Percentiles rank a stretch among this genome's conserved stretches.
phyloP scores from a whole-genome alignment of 2,329 filamentous ascomycete genomes.

The Apiospora malaysiana region DNA sequence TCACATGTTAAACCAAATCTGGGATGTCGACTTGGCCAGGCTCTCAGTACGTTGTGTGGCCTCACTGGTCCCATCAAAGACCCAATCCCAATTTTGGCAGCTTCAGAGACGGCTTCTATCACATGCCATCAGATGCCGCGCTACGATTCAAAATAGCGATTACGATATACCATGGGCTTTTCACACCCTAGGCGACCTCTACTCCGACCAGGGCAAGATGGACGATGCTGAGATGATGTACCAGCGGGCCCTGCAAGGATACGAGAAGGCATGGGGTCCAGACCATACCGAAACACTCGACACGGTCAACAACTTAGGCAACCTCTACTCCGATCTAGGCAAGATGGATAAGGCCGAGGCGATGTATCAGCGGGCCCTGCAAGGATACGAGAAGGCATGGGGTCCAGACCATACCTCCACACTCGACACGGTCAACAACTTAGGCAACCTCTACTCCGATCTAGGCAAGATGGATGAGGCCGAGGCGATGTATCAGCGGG shows the following conservation, averaged over 20 bases:
- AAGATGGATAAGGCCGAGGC: slow-evolving; percentile 27
- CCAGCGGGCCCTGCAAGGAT: slow-evolving; percentile 36
- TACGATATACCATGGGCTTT: slow-evolving; percentile 23
- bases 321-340: slow-evolving; percentile 29
- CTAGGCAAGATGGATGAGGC: slow-evolving; percentile 2
- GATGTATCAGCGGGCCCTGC: slow-evolving; percentile 19
- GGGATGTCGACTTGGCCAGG: slow-evolving; percentile 25
- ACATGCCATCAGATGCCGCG: slow-evolving; percentile 24
- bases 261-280: slow-evolving; percentile 23
- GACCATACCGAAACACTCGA: slow-evolving; percentile 18
- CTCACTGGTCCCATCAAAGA: slow-evolving; percentile 26
- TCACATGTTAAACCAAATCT: slow-evolving; percentile 26
- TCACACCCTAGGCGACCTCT: slow-evolving; percentile 36
- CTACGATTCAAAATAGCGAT: slow-evolving; percentile 22
- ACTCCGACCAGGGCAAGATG: slow-evolving; percentile 34
- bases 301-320: slow-evolving; percentile 28
- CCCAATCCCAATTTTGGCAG: slow-evolving; percentile 27
- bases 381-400: slow-evolving; percentile 6
- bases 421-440: slow-evolving; percentile 3
- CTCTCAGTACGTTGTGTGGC: slow-evolving; percentile 28
- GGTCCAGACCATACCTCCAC: slow-evolving; percentile 33
- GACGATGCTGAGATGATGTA: slow-evolving; percentile 38
- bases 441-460: background rate
- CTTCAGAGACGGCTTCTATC: slow-evolving; percentile 30
- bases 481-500: slow-evolving; percentile 20